Base-by-base conservation (phyloP, 1,139 yeast genomes). In the Yamadazyma spencermartinsiae region DNA sequence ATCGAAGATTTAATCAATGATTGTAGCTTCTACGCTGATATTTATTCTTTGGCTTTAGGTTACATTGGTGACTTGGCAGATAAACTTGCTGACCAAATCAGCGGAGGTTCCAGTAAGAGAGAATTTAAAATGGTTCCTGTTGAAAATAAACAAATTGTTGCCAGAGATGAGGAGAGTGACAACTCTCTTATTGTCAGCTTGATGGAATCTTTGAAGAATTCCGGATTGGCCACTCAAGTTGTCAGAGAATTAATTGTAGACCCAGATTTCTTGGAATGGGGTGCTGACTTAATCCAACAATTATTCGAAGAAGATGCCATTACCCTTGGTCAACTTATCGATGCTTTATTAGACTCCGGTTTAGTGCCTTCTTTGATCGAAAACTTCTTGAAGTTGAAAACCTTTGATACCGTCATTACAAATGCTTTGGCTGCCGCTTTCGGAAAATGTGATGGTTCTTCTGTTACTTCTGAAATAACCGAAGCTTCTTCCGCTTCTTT, bases 381-480 rank as follows among this genome's bases (percentile, higher is more conserved):
- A 48, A 61, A 63, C 42, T 68, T 71, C 63, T 67, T 71, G 52
- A 69, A 62, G 51, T 41, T 68, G 35, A 58, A 54, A 34, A 70
- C 74, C 26, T 66, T 71, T 46, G 58, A 65, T 55, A 60, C 72
- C 15, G 67, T 70, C 39, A 59, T 66, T 42, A 65, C 65, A 44
- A 71, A 65, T 44, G 74, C 76, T 28, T 68, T 71, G 55, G 72
- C 73, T 48, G 76, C 75, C 46, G 73, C 73, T 30, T 58, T 63
- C 41, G 70, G 70, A 42, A 53, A 66, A 36, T 71, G 76, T 65
- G 63, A 55, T 33, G 66, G 62, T 39, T 43, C 58, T 16, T 49
- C 67, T 10, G 54, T 62, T 38, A 60, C 67, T 35, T 39, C 60
- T 14, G 47, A 54, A 17, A 36, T 53, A 25, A 51, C 58, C 31